A percentile compares a stretch with the other conserved stretches of the same genome.
Conservation (phyloP, 179 eudicot genomes). For the Nepenthes alata region DNA sequence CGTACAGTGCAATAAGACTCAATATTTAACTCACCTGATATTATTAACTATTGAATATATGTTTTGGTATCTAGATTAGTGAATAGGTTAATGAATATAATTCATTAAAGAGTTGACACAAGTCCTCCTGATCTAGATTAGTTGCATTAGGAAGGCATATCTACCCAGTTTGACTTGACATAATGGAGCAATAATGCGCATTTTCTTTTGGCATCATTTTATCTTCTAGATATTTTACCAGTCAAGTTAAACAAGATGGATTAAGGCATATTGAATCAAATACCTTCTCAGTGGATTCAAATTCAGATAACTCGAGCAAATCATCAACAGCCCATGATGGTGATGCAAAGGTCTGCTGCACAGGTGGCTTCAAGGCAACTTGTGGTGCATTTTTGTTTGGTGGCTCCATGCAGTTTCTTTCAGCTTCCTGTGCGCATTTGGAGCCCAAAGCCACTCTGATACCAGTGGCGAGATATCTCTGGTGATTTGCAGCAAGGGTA, state of each 20-base stretch:
- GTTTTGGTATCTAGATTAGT: no score
- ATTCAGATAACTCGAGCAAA: slow-evolving; percentile 58
- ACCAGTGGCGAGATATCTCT: slow-evolving; percentile 82
- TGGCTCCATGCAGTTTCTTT: slow-evolving; percentile 40
- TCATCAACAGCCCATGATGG: slow-evolving; percentile 86
- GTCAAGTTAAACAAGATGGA: not conserved
- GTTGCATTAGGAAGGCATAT: no score
- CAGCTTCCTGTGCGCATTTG: slow-evolving; percentile 33
- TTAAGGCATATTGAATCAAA: not conserved
- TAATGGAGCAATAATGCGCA: no score
- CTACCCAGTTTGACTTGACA: no score
- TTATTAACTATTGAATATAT: no score
- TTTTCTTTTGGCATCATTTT: no score
- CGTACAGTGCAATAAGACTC: no score
- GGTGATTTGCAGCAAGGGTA: slow-evolving; percentile 75
- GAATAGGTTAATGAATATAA: no score
- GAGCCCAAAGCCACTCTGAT: slow-evolving; percentile 59
- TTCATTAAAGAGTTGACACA: not conserved
- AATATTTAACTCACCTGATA: no score
- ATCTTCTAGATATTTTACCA: no score
- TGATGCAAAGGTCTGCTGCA: slow-evolving; percentile 31
- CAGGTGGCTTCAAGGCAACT: slow-evolving; percentile 23
- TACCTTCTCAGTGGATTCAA: slow-evolving; percentile 62
- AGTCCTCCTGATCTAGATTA: not conserved
- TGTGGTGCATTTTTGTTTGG: slow-evolving; percentile 41